phyloP scores from a whole-genome alignment of 1,284 basidiomycete genomes.

The Laetiporus sulphureus region DNA sequence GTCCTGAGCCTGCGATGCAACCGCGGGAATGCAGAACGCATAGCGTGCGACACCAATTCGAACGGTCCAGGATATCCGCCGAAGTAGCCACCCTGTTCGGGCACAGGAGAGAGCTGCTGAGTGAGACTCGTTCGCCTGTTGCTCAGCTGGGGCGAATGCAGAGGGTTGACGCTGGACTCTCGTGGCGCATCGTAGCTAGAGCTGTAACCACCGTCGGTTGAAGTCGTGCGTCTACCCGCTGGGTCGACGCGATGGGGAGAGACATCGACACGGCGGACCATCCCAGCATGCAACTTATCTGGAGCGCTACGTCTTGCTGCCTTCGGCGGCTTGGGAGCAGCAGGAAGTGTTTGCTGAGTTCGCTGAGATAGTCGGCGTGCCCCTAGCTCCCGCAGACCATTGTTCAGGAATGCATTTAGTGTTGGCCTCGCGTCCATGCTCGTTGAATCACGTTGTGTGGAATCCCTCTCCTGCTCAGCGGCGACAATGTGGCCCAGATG shows the following conservation, averaged over 20 bases:
- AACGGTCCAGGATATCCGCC: slow-evolving; percentile 88
- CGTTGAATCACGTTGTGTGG: neutral
- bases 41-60: slow-evolving; percentile 41
- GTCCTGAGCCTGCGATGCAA: slow-evolving; percentile 45
- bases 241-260: slow-evolving; percentile 72
- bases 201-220: neutral
- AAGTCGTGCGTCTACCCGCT: slow-evolving; percentile 25
- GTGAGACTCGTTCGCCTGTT: too few species aligned
- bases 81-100: slow-evolving; percentile 31
- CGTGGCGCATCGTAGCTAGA: too few species aligned
- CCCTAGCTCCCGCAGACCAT: neutral
- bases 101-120: neutral
- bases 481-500: slow-evolving; percentile 66
- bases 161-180: too few species aligned
- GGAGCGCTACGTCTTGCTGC: neutral
- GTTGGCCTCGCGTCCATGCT: neutral
- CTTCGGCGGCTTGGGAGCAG: neutral
- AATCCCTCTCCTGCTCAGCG: slow-evolving; percentile 9
- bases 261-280: slow-evolving; percentile 76
- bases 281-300: slow-evolving; percentile 57
- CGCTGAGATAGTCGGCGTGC: neutral
- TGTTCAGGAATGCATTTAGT: neutral
- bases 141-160: too few species aligned
- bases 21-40: slow-evolving; percentile 52
- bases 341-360: too few species aligned